Percentiles rank a stretch among this genome's conserved stretches.
These are phyloP conservation scores for Monosporascus sp. DNA, from an alignment of 2,329 filamentous ascomycete genomes.

Conservation along the genomic window DNA sequence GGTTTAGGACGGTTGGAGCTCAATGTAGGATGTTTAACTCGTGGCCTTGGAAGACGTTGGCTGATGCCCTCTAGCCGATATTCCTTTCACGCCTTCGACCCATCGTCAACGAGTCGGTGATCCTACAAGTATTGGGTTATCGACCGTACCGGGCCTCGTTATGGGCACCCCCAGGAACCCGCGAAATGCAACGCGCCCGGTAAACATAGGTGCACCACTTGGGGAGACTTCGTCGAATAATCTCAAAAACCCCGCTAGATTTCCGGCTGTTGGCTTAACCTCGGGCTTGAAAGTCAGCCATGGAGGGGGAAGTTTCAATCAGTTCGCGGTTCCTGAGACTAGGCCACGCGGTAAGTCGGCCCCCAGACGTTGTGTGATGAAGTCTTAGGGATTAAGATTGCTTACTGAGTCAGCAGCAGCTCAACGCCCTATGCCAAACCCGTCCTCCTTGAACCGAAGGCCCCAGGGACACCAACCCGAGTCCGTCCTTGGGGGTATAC, in stretches of 20 bases:
- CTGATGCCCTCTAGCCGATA: conserved; percentile 16
- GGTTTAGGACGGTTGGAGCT: conserved; percentile 12
- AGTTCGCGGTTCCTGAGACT: conserved; percentile 10
- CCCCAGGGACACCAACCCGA: conserved; percentile 9
- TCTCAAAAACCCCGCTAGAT: conserved; percentile 9
- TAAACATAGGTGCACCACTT: conserved; percentile 12
- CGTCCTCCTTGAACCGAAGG: conserved; percentile 12
- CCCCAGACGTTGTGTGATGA: neutral
- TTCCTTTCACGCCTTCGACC: conserved; percentile 28
- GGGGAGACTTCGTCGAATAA: conserved; percentile 9
- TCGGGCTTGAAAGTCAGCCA: conserved; percentile 24
- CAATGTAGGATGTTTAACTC: conserved; percentile 11
- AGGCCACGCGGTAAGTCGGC: conserved; percentile 18
- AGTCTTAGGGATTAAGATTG: neutral
- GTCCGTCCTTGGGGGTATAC: conserved; percentile 7
- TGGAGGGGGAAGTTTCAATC: conserved; percentile 7
- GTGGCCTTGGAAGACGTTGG: neutral
- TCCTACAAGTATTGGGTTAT: conserved; percentile 17
- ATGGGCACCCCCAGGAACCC: conserved; percentile 21
- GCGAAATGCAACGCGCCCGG: conserved; percentile 2
- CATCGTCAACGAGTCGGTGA: conserved; percentile 26
- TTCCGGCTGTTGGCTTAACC: conserved; percentile 21
- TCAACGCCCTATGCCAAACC: conserved; percentile 14
- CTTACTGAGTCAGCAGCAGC: conserved; percentile 12
- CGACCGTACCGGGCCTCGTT: conserved; percentile 26